phyloP scores from a whole-genome alignment of 257 asterid genomes.

The Orobanche coerulescens region DNA sequence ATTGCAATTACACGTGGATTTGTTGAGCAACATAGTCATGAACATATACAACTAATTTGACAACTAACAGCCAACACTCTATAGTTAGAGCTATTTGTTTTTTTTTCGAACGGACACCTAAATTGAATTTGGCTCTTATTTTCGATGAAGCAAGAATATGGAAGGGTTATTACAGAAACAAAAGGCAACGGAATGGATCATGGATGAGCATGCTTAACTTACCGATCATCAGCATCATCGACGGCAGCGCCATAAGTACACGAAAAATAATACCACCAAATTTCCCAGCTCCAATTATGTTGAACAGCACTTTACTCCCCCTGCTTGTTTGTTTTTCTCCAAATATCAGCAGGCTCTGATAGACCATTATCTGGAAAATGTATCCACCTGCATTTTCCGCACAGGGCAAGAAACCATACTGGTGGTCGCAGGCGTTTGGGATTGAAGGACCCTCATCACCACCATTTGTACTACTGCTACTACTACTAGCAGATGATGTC shows the following conservation, averaged over 20 bases:
- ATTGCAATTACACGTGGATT: too few species aligned
- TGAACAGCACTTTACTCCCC: conserved; percentile 42
- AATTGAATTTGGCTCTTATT: too few species aligned
- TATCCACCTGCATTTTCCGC: conserved; percentile 41
- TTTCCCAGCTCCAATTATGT: conserved; percentile 34
- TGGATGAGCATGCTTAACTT: neutral
- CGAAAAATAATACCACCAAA: conserved; percentile 51
- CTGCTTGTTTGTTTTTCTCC: conserved; percentile 36
- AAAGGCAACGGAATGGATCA: too few species aligned
- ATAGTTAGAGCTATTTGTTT: too few species aligned
- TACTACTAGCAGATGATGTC: neutral
- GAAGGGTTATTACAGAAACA: too few species aligned
- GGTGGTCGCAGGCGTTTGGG: conserved; percentile 35
- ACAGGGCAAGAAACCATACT: conserved; percentile 58
- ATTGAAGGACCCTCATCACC: neutral
- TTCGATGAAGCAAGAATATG: neutral
- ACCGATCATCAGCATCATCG: conserved; percentile 51
- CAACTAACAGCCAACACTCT: too few species aligned
- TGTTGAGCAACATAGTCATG: too few species aligned
- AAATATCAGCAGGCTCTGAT: conserved; percentile 36
- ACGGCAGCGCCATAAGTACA: conserved; percentile 45
- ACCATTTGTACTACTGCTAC: too few species aligned
- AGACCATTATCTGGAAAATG: conserved; percentile 37
- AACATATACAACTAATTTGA: too few species aligned
- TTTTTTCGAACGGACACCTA: too few species aligned